Base-by-base conservation (phyloP, 306 rosid species). In the Citrullus mucosospermus region DNA sequence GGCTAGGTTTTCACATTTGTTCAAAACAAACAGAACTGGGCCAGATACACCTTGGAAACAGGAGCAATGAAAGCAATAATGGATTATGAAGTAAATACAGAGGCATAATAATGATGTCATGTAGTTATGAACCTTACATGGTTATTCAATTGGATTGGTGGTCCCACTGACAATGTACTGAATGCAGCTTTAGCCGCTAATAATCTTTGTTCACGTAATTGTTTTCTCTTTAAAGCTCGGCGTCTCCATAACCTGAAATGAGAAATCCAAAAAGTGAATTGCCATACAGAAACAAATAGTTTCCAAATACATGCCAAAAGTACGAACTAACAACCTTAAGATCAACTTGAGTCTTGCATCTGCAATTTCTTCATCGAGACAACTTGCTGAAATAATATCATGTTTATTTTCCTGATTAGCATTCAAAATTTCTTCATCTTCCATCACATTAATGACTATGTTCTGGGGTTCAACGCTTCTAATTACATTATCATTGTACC, bases 171-270 rank as follows among this genome's bases (percentile, higher is more conserved):
- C 77, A 95, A 85, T 4, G 91, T 87, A 59, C 81, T 67, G 74
- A 95, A 79, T 62, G 97, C 99, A 84, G 92, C 93, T 83, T 79
- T 83, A 83, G 99, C 88, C 39, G 97, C 96, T 57, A 85, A 78
- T 67, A 88, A 85, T 84, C 89, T 91, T 84, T 88, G 90, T 79
- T 89, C 90, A 46, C 93, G 90, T 74, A 85, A 75, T 88, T 83
- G 85, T 83, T 86, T 90, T 80, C 80, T 85, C 82, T 87, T 95
- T 80, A 83, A 76, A 56, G 85, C 81, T 20, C 96, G 90, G 57
- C 96, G 89, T 87, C 75, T 92, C 99, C 99, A 95, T 86, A 90
- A 84, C 87, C 99, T 95, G 84, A 82, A 58, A 80, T 34, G 61
- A 79, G 51, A 78, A 80, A 78, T 28, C 53, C 51, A 55, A 41